Conservation (phyloP, 2,329 filamentous ascomycete genomes). For the Diaporthe ampelina region DNA sequence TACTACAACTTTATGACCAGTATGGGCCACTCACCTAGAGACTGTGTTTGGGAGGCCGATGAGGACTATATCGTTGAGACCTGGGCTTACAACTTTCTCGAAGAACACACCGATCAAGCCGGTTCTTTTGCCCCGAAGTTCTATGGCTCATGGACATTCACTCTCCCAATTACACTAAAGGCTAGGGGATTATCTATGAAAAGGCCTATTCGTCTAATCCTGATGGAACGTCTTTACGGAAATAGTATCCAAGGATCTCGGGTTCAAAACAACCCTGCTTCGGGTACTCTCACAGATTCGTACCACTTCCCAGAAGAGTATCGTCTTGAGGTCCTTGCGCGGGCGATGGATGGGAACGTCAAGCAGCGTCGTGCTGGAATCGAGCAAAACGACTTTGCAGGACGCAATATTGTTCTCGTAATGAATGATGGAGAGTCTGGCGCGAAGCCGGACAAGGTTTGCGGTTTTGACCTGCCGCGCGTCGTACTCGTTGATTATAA, state of each 20-base stretch:
- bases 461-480: background rate
- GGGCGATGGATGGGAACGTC: slow-evolving; percentile 6
- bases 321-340: background rate
- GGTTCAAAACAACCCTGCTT: background rate
- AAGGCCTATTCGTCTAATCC: background rate
- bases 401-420: background rate
- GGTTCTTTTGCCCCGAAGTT: background rate
- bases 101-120: background rate
- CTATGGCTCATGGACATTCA: slow-evolving; percentile 1
- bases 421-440: background rate
- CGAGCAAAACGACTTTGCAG: background rate
- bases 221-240: background rate
- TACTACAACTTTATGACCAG: background rate
- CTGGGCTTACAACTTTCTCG: background rate
- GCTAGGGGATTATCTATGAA: background rate
- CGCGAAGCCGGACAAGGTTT: background rate
- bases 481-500: slow-evolving; percentile 12
- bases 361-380: background rate
- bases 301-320: background rate
- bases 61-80: background rate
- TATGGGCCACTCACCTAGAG: background rate
- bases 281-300: background rate
- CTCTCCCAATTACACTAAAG: background rate
- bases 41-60: background rate
- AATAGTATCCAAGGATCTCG: background rate